These are phyloP conservation scores for Chrysoporthe cubensis DNA, from an alignment of 2,329 filamentous ascomycete species.

Conservation along the genomic window DNA sequence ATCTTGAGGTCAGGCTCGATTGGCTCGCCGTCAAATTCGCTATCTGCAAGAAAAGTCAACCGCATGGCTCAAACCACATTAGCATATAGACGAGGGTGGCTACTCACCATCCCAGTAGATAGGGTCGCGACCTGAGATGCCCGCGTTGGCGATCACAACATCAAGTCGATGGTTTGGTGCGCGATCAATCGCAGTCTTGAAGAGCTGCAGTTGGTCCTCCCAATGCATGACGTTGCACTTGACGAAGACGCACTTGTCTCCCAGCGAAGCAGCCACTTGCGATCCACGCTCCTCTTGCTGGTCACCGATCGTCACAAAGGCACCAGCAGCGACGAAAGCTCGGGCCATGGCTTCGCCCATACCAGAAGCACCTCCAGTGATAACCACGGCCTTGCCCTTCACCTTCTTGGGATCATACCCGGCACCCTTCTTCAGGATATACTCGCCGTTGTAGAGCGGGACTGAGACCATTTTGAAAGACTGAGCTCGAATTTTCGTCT, in stretches of 20 bases:
- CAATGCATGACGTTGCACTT: conserved; percentile 37
- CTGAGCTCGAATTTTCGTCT: not conserved
- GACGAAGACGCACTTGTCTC: conserved; percentile 31
- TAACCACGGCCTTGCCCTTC: not conserved
- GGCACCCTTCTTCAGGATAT: not conserved
- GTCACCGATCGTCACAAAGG: not conserved
- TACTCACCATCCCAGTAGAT: conserved; percentile 31
- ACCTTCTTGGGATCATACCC: not conserved
- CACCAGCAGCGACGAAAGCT: not conserved
- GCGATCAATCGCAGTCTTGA: conserved; percentile 34
- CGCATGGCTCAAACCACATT: not conserved
- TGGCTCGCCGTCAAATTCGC: conserved; percentile 28
- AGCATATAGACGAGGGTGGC: not conserved
- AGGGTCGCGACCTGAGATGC: conserved; percentile 37
- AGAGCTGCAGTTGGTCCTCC: conserved; percentile 39
- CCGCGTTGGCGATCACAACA: conserved; percentile 41
- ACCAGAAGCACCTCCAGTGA: not conserved
- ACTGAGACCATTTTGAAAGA: not conserved
- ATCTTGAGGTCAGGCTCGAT: conserved; percentile 36
- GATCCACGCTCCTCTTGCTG: not conserved
- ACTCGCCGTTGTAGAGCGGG: not conserved
- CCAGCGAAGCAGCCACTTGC: not conserved
- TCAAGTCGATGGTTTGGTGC: conserved; percentile 35
- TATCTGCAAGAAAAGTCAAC: not conserved
- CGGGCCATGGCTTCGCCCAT: not conserved